A percentile compares a stretch with the other conserved stretches of the same genome.
Conservation (phyloP, 208 protist species). For the Trichomonas gallinae region DNA sequence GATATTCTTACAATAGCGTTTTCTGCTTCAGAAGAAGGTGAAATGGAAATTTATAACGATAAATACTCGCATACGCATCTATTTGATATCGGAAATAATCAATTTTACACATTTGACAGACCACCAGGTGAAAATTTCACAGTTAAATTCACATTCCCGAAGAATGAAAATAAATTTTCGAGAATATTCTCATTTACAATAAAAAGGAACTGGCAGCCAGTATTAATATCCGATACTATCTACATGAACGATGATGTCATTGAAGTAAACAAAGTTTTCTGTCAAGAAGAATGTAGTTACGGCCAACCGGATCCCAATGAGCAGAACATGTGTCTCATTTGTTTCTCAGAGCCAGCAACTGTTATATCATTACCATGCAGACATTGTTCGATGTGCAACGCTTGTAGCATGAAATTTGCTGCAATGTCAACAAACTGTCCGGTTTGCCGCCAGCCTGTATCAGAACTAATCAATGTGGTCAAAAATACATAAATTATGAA, state of each 20-base stretch:
- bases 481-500: background rate
- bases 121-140: background rate
- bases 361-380: background rate
- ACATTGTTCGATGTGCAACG: background rate
- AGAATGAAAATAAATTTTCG: background rate
- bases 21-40: background rate
- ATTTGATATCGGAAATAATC: background rate
- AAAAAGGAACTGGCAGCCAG: background rate
- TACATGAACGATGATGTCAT: background rate
- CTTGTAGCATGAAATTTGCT: background rate
- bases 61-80: background rate
- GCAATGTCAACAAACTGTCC: background rate
- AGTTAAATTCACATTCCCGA: background rate
- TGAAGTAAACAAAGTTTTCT: background rate
- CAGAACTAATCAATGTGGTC: background rate
- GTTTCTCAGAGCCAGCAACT: background rate
- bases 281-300: background rate
- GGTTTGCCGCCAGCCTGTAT: background rate
- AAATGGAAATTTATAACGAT: background rate
- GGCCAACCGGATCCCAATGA: background rate
- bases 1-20: background rate
- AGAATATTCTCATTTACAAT: background rate
- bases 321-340: background rate
- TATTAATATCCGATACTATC: background rate
- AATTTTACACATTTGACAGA: background rate